Percentiles rank a stretch among this genome's conserved stretches.
Conservation (phyloP, 331 rosid species). For the Dryas integrifolia region DNA sequence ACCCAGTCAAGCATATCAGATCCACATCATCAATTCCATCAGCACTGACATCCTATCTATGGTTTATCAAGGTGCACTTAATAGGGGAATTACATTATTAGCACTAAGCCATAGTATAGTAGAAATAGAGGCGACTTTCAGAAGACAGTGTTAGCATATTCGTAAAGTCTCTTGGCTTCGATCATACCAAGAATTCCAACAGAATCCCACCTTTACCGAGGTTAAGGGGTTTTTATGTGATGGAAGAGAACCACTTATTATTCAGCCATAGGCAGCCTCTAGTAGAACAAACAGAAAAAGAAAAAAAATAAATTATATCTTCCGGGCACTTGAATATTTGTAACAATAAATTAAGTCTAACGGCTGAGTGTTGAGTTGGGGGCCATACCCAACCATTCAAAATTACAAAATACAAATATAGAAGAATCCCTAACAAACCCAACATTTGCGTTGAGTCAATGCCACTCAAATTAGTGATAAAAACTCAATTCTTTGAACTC, state of each 20-base stretch:
- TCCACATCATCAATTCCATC: too few relatives aligned
- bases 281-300: not conserved
- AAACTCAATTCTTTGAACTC: not conserved
- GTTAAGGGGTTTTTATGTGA: conserved; percentile 5
- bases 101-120: not conserved
- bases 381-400: not conserved
- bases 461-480: not conserved
- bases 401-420: not conserved
- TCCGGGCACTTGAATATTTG: not conserved
- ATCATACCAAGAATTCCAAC: not conserved
- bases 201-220: not conserved
- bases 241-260: not conserved
- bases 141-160: not conserved
- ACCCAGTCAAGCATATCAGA: too few relatives aligned
- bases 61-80: not conserved
- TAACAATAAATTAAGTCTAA: not conserved
- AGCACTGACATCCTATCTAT: too few relatives aligned
- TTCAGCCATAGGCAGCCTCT: not conserved
- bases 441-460: not conserved
- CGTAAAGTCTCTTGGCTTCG: not conserved
- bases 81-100: not conserved
- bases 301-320: not conserved
- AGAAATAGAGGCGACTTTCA: not conserved
- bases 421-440: not conserved
- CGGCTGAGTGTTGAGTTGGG: not conserved